Evolutionary conservation across 148 eudicot species (phyloP).

Genomic region (Rhododendron williamsianum): DNA sequence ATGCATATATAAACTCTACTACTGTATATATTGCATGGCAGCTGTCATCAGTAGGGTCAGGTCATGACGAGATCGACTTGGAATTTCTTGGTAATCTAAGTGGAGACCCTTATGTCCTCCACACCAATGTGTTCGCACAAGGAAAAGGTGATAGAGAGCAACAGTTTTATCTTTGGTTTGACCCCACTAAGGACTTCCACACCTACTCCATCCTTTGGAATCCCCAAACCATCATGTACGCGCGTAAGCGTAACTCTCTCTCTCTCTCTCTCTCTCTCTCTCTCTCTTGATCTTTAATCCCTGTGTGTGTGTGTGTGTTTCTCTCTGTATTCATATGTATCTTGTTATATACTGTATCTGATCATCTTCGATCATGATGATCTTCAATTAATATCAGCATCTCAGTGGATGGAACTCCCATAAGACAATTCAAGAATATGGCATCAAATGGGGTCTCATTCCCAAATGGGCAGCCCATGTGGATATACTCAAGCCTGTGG

Average conservation of each 20-base stretch:
- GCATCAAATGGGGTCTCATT: background rate
- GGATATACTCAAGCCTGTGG: conserved; percentile 13
- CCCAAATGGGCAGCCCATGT: conserved; percentile 3
- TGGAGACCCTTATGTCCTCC: conserved; percentile 8
- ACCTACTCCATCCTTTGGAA: conserved; percentile 13
- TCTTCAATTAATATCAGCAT: background rate
- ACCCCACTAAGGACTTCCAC: conserved; percentile 2
- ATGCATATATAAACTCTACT: no score
- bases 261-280: background rate
- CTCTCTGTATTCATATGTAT: no score
- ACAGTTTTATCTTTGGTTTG: conserved; percentile 10
- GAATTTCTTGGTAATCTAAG: conserved; percentile 11
- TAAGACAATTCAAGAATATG: conserved; percentile 8
- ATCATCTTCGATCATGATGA: no score
- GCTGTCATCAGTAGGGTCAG: background rate
- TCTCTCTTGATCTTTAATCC: no score
- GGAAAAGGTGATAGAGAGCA: conserved; percentile 10
- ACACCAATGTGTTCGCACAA: conserved; percentile 7
- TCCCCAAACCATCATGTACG: background rate
- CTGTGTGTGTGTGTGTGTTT: no score
- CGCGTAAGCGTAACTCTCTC: no score
- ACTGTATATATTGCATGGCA: background rate
- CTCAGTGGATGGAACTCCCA: conserved; percentile 4
- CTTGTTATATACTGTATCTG: no score
- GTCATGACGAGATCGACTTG: conserved; percentile 6